Percentiles rank a stretch among this genome's conserved stretches.
phyloP scores from a whole-genome alignment of 305 asterid species.

The Rubia peregrina region DNA sequence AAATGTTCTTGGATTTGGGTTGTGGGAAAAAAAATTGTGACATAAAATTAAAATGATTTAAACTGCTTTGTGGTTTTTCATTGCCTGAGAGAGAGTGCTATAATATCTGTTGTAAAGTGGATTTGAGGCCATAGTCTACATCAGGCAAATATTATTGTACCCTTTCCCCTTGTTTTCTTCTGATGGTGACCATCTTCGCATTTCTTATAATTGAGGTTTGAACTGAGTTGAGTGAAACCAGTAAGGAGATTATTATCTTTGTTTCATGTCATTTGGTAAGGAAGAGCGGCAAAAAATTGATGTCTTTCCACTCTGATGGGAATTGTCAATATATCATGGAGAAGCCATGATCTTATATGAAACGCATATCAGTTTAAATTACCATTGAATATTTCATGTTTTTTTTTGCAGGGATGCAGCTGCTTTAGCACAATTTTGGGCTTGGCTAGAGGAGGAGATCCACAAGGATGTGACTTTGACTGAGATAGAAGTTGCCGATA shows the following conservation, averaged over 20 bases:
- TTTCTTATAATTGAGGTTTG: background rate
- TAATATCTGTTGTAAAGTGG: background rate
- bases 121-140: background rate
- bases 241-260: background rate
- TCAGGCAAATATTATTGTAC: background rate
- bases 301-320: background rate
- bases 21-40: background rate
- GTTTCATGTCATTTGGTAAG: background rate
- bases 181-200: background rate
- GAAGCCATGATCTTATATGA: background rate
- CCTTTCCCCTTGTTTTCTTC: background rate
- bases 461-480: slow-evolving; percentile 45
- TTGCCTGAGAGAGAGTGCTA: background rate
- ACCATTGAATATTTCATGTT: background rate
- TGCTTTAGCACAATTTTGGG: slow-evolving; percentile 92
- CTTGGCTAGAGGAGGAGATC: slow-evolving; percentile 90
- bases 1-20: background rate
- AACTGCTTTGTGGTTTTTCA: background rate
- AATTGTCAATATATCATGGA: background rate
- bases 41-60: too few relatives aligned
- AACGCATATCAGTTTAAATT: background rate
- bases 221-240: background rate
- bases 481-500: slow-evolving; percentile 76
- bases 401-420: slow-evolving; percentile 74
- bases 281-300: background rate